A percentile compares a stretch with the other conserved stretches of the same genome.
These are phyloP conservation scores for Talaromyces borbonicus DNA, from an alignment of 495 filamentous ascomycete genomes.

Conservation along the genomic window DNA sequence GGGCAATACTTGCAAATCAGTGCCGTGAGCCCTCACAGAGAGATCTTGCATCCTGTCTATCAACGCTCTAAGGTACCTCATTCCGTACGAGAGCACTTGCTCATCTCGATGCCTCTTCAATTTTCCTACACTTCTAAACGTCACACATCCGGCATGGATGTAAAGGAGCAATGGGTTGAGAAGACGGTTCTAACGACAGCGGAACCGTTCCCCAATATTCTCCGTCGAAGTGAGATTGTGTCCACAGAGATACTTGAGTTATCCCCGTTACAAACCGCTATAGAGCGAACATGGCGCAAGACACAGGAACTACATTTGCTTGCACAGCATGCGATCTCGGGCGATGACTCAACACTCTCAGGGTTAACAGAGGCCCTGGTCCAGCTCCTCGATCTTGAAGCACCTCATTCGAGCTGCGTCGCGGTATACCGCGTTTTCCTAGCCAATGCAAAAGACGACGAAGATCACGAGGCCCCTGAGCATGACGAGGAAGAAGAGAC, in stretches of 20 bases:
- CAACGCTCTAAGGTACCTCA: slow-evolving; percentile 77
- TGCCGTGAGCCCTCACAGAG: slow-evolving; percentile 68
- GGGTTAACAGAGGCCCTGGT: slow-evolving; percentile 63
- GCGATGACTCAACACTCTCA: slow-evolving; percentile 55
- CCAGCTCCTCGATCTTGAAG: slow-evolving; percentile 57
- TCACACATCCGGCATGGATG: slow-evolving; percentile 51
- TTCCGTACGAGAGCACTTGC: slow-evolving; percentile 72
- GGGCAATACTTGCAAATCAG: slow-evolving; percentile 88
- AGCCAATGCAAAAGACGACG: slow-evolving; percentile 38
- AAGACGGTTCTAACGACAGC: slow-evolving; percentile 78
- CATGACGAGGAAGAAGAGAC: slow-evolving; percentile 37
- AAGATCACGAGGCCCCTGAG: slow-evolving; percentile 30
- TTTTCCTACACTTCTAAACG: slow-evolving; percentile 67
- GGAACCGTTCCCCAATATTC: slow-evolving; percentile 84
- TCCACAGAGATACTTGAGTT: slow-evolving; percentile 53
- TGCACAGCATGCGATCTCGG: slow-evolving; percentile 64
- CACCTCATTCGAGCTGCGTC: slow-evolving; percentile 55
- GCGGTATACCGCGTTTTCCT: slow-evolving; percentile 66
- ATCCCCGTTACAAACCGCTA: slow-evolving; percentile 71
- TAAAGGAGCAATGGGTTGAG: slow-evolving; percentile 67
- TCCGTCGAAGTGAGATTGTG: slow-evolving; percentile 79
- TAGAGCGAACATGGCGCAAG: slow-evolving; percentile 87
- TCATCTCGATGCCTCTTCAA: slow-evolving; percentile 58
- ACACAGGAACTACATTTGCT: slow-evolving; percentile 70
- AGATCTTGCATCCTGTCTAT: slow-evolving; percentile 76